Base-by-base conservation (phyloP, 257 asterid species). In the Gentiana dahurica region DNA sequence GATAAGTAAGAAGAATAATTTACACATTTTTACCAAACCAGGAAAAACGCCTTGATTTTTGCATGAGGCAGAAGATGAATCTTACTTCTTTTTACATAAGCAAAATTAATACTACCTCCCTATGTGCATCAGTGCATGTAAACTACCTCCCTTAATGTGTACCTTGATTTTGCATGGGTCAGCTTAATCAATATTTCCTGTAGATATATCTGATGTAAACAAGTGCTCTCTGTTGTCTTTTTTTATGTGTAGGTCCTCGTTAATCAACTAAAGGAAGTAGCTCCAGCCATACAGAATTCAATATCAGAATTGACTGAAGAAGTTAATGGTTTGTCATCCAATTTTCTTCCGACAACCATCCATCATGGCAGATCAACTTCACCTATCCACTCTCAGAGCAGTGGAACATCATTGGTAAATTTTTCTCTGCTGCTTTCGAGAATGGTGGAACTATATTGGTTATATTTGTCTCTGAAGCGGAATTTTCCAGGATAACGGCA, bases 271-370 rank as follows among this genome's bases (percentile, higher is more conserved):
- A 92, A 92, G 83, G 95, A 88, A 59, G 95, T 85, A 61, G 93
- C 95, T 77, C 99, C 99, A 57, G 72, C 90, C 66, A 81, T 92
- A 76, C 95, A 92, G 72, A 82, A 75, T 61, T 92, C 99, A 58
- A 81, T 88, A 59, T 74, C 86, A 54, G 89, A 83, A 71, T 94
- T 92, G 52, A 75, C 88, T 3, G 93, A 88, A 65, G 97, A 92
- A 81, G 97, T 92, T 61, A 74, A 72, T 73, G 68, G 79, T 78
- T 75, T 85, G 65, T 81, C 95, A 34, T 82, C 94, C 54, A 78
- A 64, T 68, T 70, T 82, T 41, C 86, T 89, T 59, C 84, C 84
- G 62, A 60, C 52, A 59, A 68, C 68, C 76, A 79, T 66, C 65
- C 78, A 70, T 62, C 71, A 54, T 36, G 73, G 73, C 11, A 81